Evolutionary conservation across 768 basidiomycete species (phyloP).

Genomic region (Serendipita vermifera): DNA sequence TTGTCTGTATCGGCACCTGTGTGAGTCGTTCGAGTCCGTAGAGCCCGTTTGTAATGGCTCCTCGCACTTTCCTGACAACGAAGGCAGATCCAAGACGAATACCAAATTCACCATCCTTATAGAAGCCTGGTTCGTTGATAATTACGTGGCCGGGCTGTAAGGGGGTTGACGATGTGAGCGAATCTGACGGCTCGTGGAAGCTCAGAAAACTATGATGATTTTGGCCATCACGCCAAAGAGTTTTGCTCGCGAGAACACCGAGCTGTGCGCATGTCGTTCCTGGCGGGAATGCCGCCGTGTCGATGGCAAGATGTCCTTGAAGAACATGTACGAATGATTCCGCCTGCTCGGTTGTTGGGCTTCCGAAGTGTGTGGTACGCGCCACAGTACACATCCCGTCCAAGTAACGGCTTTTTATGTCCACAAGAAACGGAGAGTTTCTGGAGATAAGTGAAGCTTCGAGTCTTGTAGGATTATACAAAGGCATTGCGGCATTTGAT

Average conservation of each 20-base stretch:
- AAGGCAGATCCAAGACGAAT: slow-evolving; percentile 86
- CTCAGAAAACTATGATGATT: slow-evolving; percentile 47
- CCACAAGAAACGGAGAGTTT: slow-evolving; percentile 80
- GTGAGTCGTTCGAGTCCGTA: slow-evolving; percentile 86
- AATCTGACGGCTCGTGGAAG: slow-evolving; percentile 42
- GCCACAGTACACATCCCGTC: slow-evolving; percentile 74
- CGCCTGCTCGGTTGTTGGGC: slow-evolving; percentile 67
- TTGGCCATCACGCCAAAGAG: slow-evolving; percentile 69
- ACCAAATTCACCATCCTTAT: slow-evolving; percentile 70
- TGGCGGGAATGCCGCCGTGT: slow-evolving; percentile 78
- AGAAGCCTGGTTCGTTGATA: slow-evolving; percentile 91
- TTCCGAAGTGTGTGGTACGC: slow-evolving; percentile 73
- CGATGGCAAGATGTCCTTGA: slow-evolving; percentile 94
- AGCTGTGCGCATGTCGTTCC: slow-evolving; percentile 74
- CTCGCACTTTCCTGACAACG: slow-evolving; percentile 54
- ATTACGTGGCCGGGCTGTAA: slow-evolving; percentile 80
- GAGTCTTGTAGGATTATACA: slow-evolving; percentile 68
- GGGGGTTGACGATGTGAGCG: slow-evolving; percentile 55
- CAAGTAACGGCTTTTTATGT: slow-evolving; percentile 79
- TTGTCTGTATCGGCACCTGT: slow-evolving; percentile 85
- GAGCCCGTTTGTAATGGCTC: slow-evolving; percentile 64
- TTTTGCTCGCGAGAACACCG: slow-evolving; percentile 79
- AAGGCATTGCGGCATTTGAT: slow-evolving; percentile 87
- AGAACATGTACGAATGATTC: slow-evolving; percentile 90
- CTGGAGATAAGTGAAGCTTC: slow-evolving; percentile 62